Base-by-base conservation (phyloP, 139 green algal genomes). In the Picochlorum sp. region DNA sequence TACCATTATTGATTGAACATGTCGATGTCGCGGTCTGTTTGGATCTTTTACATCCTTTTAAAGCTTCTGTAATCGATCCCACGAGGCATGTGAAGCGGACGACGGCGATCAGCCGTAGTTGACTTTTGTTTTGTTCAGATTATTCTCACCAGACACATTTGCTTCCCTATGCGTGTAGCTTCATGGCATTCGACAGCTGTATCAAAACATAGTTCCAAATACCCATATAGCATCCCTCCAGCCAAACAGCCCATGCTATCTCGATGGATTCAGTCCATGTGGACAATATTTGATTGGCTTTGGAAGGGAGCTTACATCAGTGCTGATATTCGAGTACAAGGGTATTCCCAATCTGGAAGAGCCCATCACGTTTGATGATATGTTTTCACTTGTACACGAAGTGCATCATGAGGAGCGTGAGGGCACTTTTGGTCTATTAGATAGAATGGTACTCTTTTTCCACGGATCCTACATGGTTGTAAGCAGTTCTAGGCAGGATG, bases 161-260 rank as follows among this genome's bases (percentile, higher is more conserved):
- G 34, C 13, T 38, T 37, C 4, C 18, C 15, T 18, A 3, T 15
- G 14, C 4, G 20, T 60, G 70, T 63, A 76, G 70, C 45, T 45
- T 14, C 18, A 49, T 9, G 45, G 70, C 8, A 57, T 50, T 66
- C 51, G 70, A 6, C 50, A 67, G 3, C 41, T 76, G 14, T 70
- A 56, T n/a, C 61, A 76, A 34, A 76, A 45, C n/a, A 24, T 76
- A 4, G 70, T 67, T 23, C 70, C 70, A 8, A 61, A 68, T 57
- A 62, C 54, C 4, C 15, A 23, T 2, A 45, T 76, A n/a, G 28
- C 41, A 1, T 44, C 54, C 4, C 11, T 71, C 16, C 58, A 52
- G 31, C 63, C 70, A 45, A 49, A 54, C 2, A 57, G 31, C 10
- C 57, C 63, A 20, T 44, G 49, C 4, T 69, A 50, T 28, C 15